phyloP scores from a whole-genome alignment of 2,329 filamentous ascomycete species.

The Penicillium fuscoglaucum region DNA sequence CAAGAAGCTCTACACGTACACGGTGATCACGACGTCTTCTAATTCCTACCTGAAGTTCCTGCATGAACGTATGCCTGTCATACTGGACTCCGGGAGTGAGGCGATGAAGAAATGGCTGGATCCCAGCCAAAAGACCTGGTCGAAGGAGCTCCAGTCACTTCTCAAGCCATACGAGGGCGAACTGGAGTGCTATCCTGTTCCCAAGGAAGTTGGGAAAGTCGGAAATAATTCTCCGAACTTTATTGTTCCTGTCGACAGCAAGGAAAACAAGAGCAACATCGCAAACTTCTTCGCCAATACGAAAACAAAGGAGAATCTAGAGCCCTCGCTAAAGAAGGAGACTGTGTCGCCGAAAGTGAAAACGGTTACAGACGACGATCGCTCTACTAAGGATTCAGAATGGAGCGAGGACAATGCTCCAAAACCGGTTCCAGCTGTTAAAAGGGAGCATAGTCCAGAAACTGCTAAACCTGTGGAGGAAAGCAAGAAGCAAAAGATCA shows the following conservation, averaged over 20 bases:
- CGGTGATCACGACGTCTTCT: conserved; percentile 86
- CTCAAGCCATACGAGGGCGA: conserved; percentile 78
- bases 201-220: conserved; percentile 88
- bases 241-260: conserved; percentile 77
- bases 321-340: conserved; percentile 19
- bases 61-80: conserved; percentile 94
- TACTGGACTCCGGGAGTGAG: conserved; percentile 74
- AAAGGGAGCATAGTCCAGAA: conserved; percentile 49
- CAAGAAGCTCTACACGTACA: conserved; percentile 81
- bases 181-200: conserved; percentile 82
- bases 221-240: conserved; percentile 86
- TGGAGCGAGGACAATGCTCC: conserved; percentile 49
- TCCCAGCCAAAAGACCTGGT: conserved; percentile 70
- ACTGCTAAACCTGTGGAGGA: conserved; percentile 18
- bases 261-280: conserved; percentile 89
- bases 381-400: conserved; percentile 1
- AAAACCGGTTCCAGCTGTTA: conserved; percentile 48
- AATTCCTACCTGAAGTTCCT: conserved; percentile 81
- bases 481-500: conserved; percentile 29
- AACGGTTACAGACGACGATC: conserved; percentile 15
- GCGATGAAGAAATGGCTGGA: conserved; percentile 76
- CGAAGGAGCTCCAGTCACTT: conserved; percentile 70
- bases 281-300: conserved; percentile 82
- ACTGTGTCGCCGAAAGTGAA: conserved; percentile 39
- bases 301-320: conserved; percentile 32